Percentiles rank a stretch among this genome's conserved stretches.
phyloP scores from a whole-genome alignment of 2,329 filamentous ascomycete species.

The Trichoderma polysporum region DNA sequence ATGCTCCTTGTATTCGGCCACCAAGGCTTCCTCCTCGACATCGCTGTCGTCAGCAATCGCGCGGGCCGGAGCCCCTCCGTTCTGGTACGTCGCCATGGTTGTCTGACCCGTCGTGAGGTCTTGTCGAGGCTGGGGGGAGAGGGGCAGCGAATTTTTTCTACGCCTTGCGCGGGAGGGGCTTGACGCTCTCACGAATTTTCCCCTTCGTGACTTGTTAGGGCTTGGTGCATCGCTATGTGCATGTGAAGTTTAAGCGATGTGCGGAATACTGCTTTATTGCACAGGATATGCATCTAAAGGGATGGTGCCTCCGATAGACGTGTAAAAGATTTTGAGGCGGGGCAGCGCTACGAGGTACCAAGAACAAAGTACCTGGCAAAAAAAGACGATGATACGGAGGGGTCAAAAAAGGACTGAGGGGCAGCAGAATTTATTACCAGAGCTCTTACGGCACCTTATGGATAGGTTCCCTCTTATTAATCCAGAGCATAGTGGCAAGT shows the following conservation, averaged over 20 bases:
- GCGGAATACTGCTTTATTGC: slow-evolving; percentile 28
- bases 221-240: slow-evolving; percentile 38
- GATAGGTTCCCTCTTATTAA: background rate
- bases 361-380: background rate
- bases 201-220: slow-evolving; percentile 39
- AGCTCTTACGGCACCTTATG: background rate
- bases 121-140: slow-evolving; percentile 24
- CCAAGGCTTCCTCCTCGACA: slow-evolving; percentile 92
- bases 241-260: slow-evolving; percentile 32
- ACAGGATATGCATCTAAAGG: slow-evolving; percentile 30
- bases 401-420: slow-evolving; percentile 3
- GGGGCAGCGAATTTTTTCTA: slow-evolving; percentile 39
- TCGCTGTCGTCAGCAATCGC: slow-evolving; percentile 80
- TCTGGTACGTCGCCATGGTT: slow-evolving; percentile 62
- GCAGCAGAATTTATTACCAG: background rate
- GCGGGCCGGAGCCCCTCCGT: slow-evolving; percentile 59
- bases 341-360: slow-evolving; percentile 21
- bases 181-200: slow-evolving; percentile 33
- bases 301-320: slow-evolving; percentile 26
- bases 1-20: slow-evolving; percentile 94
- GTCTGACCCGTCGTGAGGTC: slow-evolving; percentile 34
- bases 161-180: slow-evolving; percentile 32
- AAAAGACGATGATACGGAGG: background rate
- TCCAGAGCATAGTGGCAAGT: background rate
- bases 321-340: slow-evolving; percentile 28